Percentiles rank a stretch among this genome's conserved stretches.
Evolutionary conservation across 1,139 yeast genomes (phyloP).

Genomic region (Geotrichum siamense): DNA sequence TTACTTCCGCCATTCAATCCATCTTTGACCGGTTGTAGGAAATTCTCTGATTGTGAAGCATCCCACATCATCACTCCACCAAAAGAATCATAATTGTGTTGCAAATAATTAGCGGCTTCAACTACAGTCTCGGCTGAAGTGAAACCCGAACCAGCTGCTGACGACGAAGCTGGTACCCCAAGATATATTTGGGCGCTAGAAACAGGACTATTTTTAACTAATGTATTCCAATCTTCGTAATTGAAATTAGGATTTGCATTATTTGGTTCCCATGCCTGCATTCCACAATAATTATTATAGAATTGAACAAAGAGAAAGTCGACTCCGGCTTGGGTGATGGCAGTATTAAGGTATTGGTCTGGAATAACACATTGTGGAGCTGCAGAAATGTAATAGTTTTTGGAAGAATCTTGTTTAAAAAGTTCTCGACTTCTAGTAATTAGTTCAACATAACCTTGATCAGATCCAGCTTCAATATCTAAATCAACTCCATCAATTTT

Average conservation of each 20-base stretch:
- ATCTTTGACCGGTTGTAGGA: constrained; percentile 42
- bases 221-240: constrained; percentile 77
- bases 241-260: constrained; percentile 44
- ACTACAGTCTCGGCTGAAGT: constrained; percentile 36
- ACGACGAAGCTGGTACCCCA: constrained; percentile 66
- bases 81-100: constrained; percentile 40
- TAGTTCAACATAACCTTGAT: constrained; percentile 49
- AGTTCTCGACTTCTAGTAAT: constrained; percentile 48
- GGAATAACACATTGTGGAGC: constrained; percentile 96
- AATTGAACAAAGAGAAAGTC: constrained; percentile 90
- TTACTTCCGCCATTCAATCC: constrained; percentile 21
- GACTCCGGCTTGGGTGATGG: constrained; percentile 52
- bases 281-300: constrained; percentile 80
- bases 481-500: constrained; percentile 65
- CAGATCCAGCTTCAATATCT: constrained; percentile 53
- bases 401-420: constrained; percentile 41
- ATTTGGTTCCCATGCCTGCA: constrained; percentile 7
- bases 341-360: constrained; percentile 71
- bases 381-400: constrained; percentile 71
- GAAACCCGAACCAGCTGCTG: constrained; percentile 68
- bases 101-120: constrained; percentile 32
- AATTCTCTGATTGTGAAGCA: constrained; percentile 62
- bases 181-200: constrained; percentile 51
- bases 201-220: constrained; percentile 62
- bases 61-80: constrained; percentile 94